Evolutionary conservation across 352 stramenopile species (phyloP).

Genomic region (Globisporangium middletonii): DNA sequence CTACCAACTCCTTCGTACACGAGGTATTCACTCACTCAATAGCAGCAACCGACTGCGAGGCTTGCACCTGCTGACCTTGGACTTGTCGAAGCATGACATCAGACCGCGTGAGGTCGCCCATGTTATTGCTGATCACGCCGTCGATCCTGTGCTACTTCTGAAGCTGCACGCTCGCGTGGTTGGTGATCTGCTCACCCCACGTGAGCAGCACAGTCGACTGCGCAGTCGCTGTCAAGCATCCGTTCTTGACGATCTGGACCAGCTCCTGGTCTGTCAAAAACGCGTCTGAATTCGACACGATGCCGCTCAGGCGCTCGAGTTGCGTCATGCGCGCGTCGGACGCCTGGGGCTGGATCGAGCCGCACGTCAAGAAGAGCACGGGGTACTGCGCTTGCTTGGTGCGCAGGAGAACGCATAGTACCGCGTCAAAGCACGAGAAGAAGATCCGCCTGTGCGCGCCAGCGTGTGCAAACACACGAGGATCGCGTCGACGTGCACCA

Average conservation of each 20-base stretch:
- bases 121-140: slow-evolving; percentile 80
- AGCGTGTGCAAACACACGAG: slow-evolving; percentile 63
- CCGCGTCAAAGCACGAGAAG: slow-evolving; percentile 80
- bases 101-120: slow-evolving; percentile 61
- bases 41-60: neutral
- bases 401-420: slow-evolving; percentile 54
- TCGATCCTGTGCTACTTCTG: slow-evolving; percentile 69
- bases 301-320: slow-evolving; percentile 62
- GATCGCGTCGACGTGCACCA: slow-evolving; percentile 59
- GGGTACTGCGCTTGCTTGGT: slow-evolving; percentile 72
- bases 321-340: slow-evolving; percentile 53
- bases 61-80: no score
- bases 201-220: slow-evolving; percentile 36
- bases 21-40: neutral
- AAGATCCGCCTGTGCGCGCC: slow-evolving; percentile 53
- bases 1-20: neutral
- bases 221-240: neutral
- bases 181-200: slow-evolving; percentile 82
- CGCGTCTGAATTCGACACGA: slow-evolving; percentile 71
- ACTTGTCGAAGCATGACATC: slow-evolving; percentile 25
- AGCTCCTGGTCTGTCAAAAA: slow-evolving; percentile 52
- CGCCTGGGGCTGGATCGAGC: slow-evolving; percentile 32
- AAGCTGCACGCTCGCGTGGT: slow-evolving; percentile 53
- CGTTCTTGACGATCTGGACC: slow-evolving; percentile 39
- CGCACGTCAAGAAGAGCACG: slow-evolving; percentile 72